phyloP scores from a whole-genome alignment of 2,329 filamentous ascomycete species.

The Pseudovirgaria hyperparasitica region DNA sequence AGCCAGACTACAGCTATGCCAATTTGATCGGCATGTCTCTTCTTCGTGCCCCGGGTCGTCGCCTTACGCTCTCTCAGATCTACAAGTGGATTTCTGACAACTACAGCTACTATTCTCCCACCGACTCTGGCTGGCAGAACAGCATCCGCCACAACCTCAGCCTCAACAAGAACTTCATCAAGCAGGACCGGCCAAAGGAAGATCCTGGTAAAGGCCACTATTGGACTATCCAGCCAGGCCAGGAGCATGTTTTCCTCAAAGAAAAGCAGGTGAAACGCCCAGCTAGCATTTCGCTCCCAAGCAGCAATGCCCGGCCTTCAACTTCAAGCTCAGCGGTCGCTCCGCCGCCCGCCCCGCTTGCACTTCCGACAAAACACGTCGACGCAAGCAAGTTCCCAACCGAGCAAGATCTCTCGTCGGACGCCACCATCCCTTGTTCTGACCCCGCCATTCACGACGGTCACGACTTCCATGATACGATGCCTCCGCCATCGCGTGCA shows the following conservation, averaged over 20 bases:
- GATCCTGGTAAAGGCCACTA: conserved; percentile 97
- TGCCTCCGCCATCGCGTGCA: conserved; percentile 29
- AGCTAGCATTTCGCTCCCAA: conserved; percentile 27
- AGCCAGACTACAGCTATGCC: conserved; percentile 88
- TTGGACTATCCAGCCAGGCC: conserved; percentile 85
- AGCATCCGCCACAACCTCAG: conserved; percentile 97
- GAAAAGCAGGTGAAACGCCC: conserved; percentile 57
- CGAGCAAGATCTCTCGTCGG: conserved; percentile 37
- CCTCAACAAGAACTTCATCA: conserved; percentile 91
- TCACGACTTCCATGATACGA: conserved; percentile 25
- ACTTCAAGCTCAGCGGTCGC: conserved; percentile 22
- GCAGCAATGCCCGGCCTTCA: conserved; percentile 28
- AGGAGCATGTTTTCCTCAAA: conserved; percentile 80
- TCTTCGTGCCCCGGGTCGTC: conserved; percentile 67
- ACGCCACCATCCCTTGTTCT: conserved; percentile 39
- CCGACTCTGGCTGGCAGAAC: conserved; percentile 93
- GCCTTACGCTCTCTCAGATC: conserved; percentile 83
- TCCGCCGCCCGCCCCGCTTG: conserved; percentile 10
- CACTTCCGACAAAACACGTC: conserved; percentile 25
- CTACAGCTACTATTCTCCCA: conserved; percentile 69
- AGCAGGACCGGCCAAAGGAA: conserved; percentile 90
- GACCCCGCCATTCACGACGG: conserved; percentile 37
- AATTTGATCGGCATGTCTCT: conserved; percentile 96
- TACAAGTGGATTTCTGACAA: conserved; percentile 99
- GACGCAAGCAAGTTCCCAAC: conserved; percentile 39